Evolutionary conservation across 2,329 filamentous ascomycete species (phyloP), one percentile per base, ranked within the genome.

Genomic region (Phoma herbarum): DNA sequence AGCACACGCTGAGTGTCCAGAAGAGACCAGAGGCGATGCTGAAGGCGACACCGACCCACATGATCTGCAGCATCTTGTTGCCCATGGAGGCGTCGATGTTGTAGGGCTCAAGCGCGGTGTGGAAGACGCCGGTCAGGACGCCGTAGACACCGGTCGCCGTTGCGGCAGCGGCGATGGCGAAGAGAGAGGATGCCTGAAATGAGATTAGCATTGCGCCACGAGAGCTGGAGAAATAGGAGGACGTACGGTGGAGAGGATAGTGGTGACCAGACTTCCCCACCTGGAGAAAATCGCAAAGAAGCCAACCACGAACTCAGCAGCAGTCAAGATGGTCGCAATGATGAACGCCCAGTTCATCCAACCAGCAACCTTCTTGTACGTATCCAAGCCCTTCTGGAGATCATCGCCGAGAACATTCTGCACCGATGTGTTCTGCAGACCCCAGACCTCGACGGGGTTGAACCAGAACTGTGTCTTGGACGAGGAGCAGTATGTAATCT

Each of bases 1-100:
- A 98, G 89, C 94, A 98, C 71, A 90, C 86, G 77, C 88, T 92
- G 77, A 96, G 87, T 73, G 93, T 81, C 94, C 95, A 98, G 89
- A 98, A 97, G 74, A 97, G 79, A 64, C 86, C 87, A 8, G 90
- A 89, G 41, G 78, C 91, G 31, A 95, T 75, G 61, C 90, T 89
- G 74, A 96, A 93, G 26, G 86, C 90, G 37, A 89, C 89, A 42
- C 88, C 89, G 60, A 98, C 82, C 92, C 93, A 97, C 69, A 90
- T 86, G 20, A 88, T 80, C 33, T 84, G 84, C 53, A 95, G 87
- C 80, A 90, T 94, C 59, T 83, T 81, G 28, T 77, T 85, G 79
- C 93, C 90, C 75, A 96, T 80, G 49, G 75, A 78, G 49, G 87
- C 86, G 5, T 85, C 77, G 67, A 94, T 89, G 61, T 90, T 87